phyloP scores from a whole-genome alignment of 2,329 filamentous ascomycete species.

The Penicillium sp. region DNA sequence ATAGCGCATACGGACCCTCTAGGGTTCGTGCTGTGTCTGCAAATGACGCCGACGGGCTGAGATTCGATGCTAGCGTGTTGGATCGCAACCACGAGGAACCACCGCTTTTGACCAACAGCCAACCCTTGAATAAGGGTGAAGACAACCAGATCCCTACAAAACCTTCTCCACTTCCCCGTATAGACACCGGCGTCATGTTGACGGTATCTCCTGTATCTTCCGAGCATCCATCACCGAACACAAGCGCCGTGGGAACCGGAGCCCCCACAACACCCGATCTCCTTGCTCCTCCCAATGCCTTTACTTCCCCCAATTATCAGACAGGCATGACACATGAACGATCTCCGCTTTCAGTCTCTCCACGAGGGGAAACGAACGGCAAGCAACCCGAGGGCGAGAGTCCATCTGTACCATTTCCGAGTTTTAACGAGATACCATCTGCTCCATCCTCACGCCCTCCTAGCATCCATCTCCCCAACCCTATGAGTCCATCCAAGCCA shows the following conservation, averaged over 20 bases:
- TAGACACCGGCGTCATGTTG: constrained; percentile 23
- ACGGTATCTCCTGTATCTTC: constrained; percentile 35
- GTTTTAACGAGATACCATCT: constrained; percentile 56
- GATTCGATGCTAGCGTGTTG: constrained; percentile 39
- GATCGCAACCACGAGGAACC: constrained; percentile 17
- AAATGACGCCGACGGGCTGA: constrained; percentile 49
- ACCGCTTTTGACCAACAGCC: constrained; percentile 38
- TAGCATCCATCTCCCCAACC: constrained; percentile 51
- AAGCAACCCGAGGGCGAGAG: constrained; percentile 20
- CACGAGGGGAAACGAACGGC: constrained; percentile 20
- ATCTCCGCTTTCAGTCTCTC: constrained; percentile 29
- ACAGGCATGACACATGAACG: constrained; percentile 17
- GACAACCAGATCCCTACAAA: constrained; percentile 9
- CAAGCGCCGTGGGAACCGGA: constrained; percentile 28
- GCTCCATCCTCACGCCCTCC: constrained; percentile 45
- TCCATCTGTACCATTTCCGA: constrained; percentile 60
- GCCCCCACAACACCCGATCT: constrained; percentile 34
- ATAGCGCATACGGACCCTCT: constrained; percentile 19
- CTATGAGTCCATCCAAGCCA: constrained; percentile 34
- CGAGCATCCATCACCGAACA: constrained; percentile 25
- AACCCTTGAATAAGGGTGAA: constrained; percentile 29
- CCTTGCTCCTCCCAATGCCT: constrained; percentile 41
- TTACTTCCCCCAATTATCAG: constrained; percentile 36
- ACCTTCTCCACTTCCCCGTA: constrained; percentile 17
- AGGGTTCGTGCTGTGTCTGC: constrained; percentile 54